These are phyloP conservation scores for Venturia pyrina DNA, from an alignment of 2,329 filamentous ascomycete species.

Conservation along the genomic window DNA sequence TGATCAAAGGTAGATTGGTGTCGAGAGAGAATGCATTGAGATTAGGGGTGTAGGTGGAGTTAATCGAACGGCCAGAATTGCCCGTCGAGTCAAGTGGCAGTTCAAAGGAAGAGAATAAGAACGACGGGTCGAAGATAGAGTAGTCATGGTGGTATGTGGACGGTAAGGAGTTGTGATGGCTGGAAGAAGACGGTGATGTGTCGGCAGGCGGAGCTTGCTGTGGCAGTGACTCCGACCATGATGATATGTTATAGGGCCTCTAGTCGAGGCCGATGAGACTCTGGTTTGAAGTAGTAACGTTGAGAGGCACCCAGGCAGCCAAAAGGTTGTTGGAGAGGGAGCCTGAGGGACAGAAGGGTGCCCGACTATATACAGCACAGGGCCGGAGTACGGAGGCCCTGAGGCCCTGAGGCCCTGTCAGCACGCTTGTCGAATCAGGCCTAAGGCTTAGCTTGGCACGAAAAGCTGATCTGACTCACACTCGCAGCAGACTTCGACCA, in stretches of 20 bases:
- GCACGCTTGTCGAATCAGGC: neutral
- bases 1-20: neutral
- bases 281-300: too few species aligned
- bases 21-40: neutral
- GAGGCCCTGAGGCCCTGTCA: too few species aligned
- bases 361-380: neutral
- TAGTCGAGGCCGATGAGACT: neutral
- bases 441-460: neutral
- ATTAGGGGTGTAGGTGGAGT: neutral
- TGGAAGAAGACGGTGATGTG: neutral
- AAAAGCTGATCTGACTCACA: neutral
- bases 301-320: neutral
- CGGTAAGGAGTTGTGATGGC: neutral
- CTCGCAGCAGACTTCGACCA: neutral
- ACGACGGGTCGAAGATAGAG: neutral
- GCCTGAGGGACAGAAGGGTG: neutral
- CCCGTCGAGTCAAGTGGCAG: conserved; percentile 1
- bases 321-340: neutral
- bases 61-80: neutral
- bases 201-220: neutral
- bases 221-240: neutral
- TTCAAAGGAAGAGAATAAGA: neutral
- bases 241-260: neutral
- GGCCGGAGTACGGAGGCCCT: too few species aligned
- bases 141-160: neutral